These are phyloP conservation scores for Plasmodium malariae DNA, from an alignment of 169 alveolate species.

Conservation along the genomic window DNA sequence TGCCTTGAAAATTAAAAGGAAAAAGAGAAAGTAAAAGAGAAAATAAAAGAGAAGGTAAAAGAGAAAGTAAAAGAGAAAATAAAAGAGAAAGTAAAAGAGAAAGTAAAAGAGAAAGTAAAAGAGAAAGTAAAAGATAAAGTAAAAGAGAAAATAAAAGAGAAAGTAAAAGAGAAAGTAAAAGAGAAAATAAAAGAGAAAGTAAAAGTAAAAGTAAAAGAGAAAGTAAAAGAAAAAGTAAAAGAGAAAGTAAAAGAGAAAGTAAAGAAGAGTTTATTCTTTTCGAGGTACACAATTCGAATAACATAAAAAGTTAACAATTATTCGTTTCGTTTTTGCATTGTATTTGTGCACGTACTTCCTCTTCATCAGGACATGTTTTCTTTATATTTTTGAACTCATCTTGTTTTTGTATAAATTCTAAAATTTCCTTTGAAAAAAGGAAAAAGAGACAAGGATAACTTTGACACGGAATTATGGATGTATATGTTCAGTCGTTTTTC, in stretches of 20 bases:
- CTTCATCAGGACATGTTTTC: constrained; percentile 17
- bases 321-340: no score
- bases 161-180: not conserved
- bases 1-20: constrained; percentile 1
- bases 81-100: not conserved
- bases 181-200: no score
- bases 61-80: not conserved
- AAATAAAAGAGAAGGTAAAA: not conserved
- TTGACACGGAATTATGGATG: no score
- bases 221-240: no score
- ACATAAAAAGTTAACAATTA: no score
- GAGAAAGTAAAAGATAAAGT: not conserved
- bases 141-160: not conserved
- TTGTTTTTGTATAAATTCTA: constrained; percentile 65
- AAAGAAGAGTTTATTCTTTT: no score
- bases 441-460: no score
- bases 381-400: constrained; percentile 67
- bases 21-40: not conserved
- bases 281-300: no score
- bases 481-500: no score
- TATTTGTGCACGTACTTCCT: constrained; percentile 36
- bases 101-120: not conserved
- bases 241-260: no score
- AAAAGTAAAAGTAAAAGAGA: no score
- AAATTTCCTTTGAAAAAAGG: constrained; percentile 46